Conservation (phyloP, 129 eudicot species). For the Kitagawia praeruptora region DNA sequence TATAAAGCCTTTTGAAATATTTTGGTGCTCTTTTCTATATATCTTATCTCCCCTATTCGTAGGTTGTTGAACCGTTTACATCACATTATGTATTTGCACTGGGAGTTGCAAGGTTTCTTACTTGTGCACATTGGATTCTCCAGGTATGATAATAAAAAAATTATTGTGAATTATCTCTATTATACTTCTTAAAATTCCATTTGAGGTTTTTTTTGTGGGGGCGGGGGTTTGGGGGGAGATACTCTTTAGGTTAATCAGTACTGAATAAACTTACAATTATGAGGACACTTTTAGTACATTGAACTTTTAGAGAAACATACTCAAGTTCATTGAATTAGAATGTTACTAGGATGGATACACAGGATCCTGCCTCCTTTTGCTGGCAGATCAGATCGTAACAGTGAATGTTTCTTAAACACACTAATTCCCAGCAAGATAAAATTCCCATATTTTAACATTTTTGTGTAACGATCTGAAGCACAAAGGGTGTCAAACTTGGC, state of each 20-base stretch:
- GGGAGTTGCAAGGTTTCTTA: constrained; percentile 55
- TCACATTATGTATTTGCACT: constrained; percentile 60
- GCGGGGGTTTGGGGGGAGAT: too few species aligned
- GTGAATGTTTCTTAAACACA: not conserved
- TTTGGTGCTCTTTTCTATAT: not conserved
- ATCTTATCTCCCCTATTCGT: not conserved
- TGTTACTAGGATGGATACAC: not conserved
- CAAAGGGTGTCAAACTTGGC: not conserved
- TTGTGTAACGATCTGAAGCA: constrained; percentile 1
- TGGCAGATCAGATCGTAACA: not conserved
- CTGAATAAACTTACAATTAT: too few species aligned
- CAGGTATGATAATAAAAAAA: constrained; percentile 15
- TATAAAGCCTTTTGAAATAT: not conserved
- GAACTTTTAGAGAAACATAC: too few species aligned
- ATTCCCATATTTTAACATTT: not conserved
- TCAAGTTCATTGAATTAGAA: not conserved
- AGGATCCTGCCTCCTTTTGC: not conserved
- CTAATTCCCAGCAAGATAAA: not conserved
- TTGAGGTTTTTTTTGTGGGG: too few species aligned
- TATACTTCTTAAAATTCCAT: not conserved
- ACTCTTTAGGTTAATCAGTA: too few species aligned
- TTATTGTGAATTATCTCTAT: not conserved
- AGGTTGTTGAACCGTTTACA: constrained; percentile 68
- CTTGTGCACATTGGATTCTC: constrained; percentile 57
- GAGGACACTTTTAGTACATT: too few species aligned